phyloP scores from a whole-genome alignment of 164 flowering plant species.

The Pachysandra terminalis region DNA sequence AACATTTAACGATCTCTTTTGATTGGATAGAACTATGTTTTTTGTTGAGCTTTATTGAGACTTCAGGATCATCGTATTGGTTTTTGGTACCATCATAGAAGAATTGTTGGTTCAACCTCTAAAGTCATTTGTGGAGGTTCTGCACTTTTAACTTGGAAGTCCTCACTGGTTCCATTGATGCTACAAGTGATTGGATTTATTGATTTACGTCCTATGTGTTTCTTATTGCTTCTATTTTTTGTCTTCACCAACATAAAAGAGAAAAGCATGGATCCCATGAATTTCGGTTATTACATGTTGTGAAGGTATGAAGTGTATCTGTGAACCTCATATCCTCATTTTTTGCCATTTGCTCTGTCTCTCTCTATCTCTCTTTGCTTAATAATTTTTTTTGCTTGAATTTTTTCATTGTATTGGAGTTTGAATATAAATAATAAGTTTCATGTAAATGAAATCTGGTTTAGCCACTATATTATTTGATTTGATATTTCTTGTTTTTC shows the following conservation, averaged over 20 bases:
- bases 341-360: too few species aligned
- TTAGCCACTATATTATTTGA: background rate
- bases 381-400: too few species aligned
- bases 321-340: background rate
- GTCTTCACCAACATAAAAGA: background rate
- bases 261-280: background rate
- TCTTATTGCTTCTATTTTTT: background rate
- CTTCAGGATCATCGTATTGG: background rate
- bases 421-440: too few species aligned
- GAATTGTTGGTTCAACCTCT: background rate
- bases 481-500: too few species aligned
- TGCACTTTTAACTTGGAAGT: background rate
- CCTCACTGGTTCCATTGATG: background rate
- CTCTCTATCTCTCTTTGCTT: too few species aligned
- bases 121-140: background rate
- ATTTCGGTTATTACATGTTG: background rate
- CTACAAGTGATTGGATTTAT: background rate
- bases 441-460: background rate
- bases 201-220: background rate
- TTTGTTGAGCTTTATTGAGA: background rate
- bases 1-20: background rate
- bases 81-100: background rate
- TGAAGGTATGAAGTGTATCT: background rate
- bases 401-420: background rate
- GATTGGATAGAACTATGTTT: background rate